Base-by-base conservation (phyloP, 164 flowering plant species). In the Stephania cephalantha region DNA sequence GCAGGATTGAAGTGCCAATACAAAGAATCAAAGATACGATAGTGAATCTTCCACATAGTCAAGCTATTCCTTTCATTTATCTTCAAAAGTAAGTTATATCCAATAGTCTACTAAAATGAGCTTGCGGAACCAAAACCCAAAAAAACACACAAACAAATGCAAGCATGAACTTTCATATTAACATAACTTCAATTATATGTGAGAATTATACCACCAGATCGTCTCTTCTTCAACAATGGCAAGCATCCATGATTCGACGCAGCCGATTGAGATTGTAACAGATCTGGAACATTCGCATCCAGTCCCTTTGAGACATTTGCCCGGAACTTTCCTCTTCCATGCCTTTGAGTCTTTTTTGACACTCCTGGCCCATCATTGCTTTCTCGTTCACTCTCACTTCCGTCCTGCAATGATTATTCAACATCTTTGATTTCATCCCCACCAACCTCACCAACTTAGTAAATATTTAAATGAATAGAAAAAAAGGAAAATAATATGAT, bases 341-440 rank as follows among this genome's bases (percentile, higher is more conserved):
- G 93, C 76, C 89, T 93, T 71, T 82, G 88, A 80, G 86, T 79
- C 72, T 89, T 93, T 53, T 76, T 84, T 4, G 88, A 82, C 53
- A 75, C 78, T 76, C 78, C 89, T 42, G 81, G 76, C 53, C 82
- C 90, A 79, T 87, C 97, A 82, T 89, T 84, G 82, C 91, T 88
- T 81, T 91, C 97, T 75, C 80, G 79, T 30, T 89, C 99, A 85
- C 92, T 89, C 61, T 90, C 96, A 78, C 89, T 91, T 42, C 85
- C 93, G 75, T 82, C 97, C 97, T 95, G 88, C 50, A 46, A 83
- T 74, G 72, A 82, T 4, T 76, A 79, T 45, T 68, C 52, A 68
- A 8, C 11, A 30, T 71, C 61, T 71, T 73, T 31, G 61, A 53
- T 42, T 55, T 31, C 79, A 48, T 64, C 20, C 7, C 4, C 53